A percentile compares a stretch with the other conserved stretches of the same genome.
phyloP scores from a whole-genome alignment of 1,139 yeast genomes.

The Yamadazyma dushanensis region DNA sequence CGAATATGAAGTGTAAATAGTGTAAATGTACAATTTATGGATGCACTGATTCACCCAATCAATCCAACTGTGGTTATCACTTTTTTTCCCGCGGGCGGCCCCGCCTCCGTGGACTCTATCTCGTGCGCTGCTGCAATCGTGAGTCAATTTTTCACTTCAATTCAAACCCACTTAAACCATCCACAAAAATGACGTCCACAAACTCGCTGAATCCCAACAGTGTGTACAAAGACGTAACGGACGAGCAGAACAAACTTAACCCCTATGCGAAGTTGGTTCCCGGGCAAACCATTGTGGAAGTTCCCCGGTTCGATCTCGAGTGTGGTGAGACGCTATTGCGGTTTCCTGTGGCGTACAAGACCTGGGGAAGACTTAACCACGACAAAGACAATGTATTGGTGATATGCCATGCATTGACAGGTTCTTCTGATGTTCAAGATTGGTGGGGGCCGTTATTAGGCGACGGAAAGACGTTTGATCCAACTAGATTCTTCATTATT shows the following conservation, averaged over 20 bases:
- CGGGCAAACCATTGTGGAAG: constrained; percentile 77
- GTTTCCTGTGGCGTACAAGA: constrained; percentile 92
- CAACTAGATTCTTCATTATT: constrained; percentile 77
- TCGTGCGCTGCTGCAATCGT: no score
- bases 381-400: constrained; percentile 73
- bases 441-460: constrained; percentile 99
- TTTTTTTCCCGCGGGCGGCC: no score
- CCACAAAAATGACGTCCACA: not conserved
- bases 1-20: not conserved
- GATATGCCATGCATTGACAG: constrained; percentile 93
- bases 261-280: constrained; percentile 72
- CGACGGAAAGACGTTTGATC: constrained; percentile 84
- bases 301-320: constrained; percentile 77
- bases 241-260: constrained; percentile 52
- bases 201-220: constrained; percentile 7
- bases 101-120: no score
- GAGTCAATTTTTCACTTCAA: constrained; percentile 2
- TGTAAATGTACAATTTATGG: no score
- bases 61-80: no score
- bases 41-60: not conserved
- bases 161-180: not conserved
- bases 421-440: constrained; percentile 91
- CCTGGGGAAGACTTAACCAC: constrained; percentile 84
- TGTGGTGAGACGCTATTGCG: constrained; percentile 73
- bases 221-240: constrained; percentile 38